Percentiles rank a stretch among this genome's conserved stretches.
phyloP scores from a whole-genome alignment of 768 basidiomycete genomes.

The Mycena vulgaris region DNA sequence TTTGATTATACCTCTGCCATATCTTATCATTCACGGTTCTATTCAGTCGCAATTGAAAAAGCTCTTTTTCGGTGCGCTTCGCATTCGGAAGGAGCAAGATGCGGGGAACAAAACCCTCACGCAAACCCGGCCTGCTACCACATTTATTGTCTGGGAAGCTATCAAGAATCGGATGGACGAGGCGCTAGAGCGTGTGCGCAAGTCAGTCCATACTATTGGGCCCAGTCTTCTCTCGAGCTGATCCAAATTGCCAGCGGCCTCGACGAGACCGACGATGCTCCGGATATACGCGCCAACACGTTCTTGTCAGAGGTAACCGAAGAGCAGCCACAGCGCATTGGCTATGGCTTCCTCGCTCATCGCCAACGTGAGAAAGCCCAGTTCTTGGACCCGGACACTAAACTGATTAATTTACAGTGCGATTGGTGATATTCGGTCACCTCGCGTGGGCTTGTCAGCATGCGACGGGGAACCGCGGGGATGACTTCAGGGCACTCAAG shows the following conservation, averaged over 20 bases:
- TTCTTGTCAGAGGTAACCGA: not conserved
- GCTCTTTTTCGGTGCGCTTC: not conserved
- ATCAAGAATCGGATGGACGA: not conserved
- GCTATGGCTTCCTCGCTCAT: not conserved
- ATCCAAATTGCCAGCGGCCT: not conserved
- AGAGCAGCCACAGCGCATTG: not conserved
- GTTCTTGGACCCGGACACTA: too few species aligned
- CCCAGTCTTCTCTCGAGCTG: not conserved
- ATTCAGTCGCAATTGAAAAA: not conserved
- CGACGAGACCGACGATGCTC: not conserved
- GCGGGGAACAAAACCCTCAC: not conserved
- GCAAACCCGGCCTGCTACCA: not conserved
- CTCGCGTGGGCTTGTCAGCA: slow-evolving; percentile 48
- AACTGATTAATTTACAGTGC: slow-evolving; percentile 34
- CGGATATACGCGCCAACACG: not conserved
- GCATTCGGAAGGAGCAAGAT: not conserved
- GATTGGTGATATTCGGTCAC: slow-evolving; percentile 43
- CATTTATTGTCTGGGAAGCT: not conserved
- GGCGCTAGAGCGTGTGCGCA: not conserved
- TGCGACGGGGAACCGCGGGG: slow-evolving; percentile 49
- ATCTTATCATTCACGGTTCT: not conserved
- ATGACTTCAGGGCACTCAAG: slow-evolving; percentile 46
- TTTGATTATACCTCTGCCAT: not conserved
- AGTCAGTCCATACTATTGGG: not conserved
- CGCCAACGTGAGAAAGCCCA: not conserved